Conservation (phyloP, 1,284 basidiomycete species). For the Calocybe gambosa region DNA sequence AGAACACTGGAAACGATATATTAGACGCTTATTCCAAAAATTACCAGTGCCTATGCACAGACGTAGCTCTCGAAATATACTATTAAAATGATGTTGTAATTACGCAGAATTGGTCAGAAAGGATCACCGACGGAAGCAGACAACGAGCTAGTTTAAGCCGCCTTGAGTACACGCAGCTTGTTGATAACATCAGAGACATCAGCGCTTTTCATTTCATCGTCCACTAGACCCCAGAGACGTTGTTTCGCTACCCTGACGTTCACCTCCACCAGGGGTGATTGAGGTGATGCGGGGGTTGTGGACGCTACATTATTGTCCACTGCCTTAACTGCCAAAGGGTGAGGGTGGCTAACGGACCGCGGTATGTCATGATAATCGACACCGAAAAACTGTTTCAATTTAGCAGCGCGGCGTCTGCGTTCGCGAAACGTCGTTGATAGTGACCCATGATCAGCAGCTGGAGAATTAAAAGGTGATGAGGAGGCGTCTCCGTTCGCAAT, state of each 20-base stretch:
- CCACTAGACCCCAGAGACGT: slow-evolving; percentile 34
- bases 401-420: slow-evolving; percentile 38
- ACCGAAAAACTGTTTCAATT: slow-evolving; percentile 55
- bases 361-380: slow-evolving; percentile 45
- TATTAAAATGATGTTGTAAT: neutral
- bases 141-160: slow-evolving; percentile 13
- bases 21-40: neutral
- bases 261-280: slow-evolving; percentile 19
- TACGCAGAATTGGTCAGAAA: too few species aligned
- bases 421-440: slow-evolving; percentile 14
- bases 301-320: neutral
- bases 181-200: slow-evolving; percentile 40
- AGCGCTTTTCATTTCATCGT: slow-evolving; percentile 24
- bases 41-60: slow-evolving; percentile 3
- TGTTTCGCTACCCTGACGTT: slow-evolving; percentile 33
- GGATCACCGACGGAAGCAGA: neutral
- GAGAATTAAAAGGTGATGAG: neutral
- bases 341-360: slow-evolving; percentile 17
- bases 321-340: slow-evolving; percentile 4
- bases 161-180: slow-evolving; percentile 44
- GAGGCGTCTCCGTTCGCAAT: neutral
- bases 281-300: neutral
- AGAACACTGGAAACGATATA: neutral
- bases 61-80: slow-evolving; percentile 11
- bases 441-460: slow-evolving; percentile 4